These are phyloP conservation scores for Misopates orontium DNA, from an alignment of 257 asterid species.

Conservation along the genomic window DNA sequence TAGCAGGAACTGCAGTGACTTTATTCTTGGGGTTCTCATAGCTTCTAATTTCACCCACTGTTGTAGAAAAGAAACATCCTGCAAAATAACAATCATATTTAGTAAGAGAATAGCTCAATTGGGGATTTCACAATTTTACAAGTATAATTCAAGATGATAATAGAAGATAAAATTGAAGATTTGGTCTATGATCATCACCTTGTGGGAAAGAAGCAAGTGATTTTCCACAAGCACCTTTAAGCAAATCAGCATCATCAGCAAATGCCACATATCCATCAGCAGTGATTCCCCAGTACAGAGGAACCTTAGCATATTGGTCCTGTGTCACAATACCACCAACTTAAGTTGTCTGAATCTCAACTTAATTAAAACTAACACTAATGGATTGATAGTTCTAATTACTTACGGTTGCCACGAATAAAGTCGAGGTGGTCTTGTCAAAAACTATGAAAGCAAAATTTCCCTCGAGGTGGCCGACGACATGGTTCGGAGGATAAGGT, in stretches of 20 bases:
- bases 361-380: neutral
- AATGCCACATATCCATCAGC: conserved; percentile 97
- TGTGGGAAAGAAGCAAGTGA: conserved; percentile 99
- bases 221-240: conserved; percentile 98
- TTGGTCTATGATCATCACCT: conserved; percentile 46
- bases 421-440: conserved; percentile 84
- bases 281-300: conserved; percentile 99
- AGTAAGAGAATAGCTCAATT: conserved; percentile 1
- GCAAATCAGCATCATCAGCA: conserved; percentile 88
- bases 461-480: conserved; percentile 96
- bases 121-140: no score
- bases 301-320: conserved; percentile 96
- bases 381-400: conserved; percentile 7
- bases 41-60: conserved; percentile 78
- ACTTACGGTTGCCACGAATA: conserved; percentile 94
- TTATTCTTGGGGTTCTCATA: conserved; percentile 94
- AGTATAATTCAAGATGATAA: no score
- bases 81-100: conserved; percentile 20
- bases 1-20: conserved; percentile 91
- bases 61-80: conserved; percentile 95
- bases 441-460: conserved; percentile 79
- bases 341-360: neutral
- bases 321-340: conserved; percentile 43
- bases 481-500: conserved; percentile 94
- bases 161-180: no score